Percentiles rank a stretch among this genome's conserved stretches.
These are phyloP conservation scores for Acephala macrosclerotiorum DNA, from an alignment of 2,329 filamentous ascomycete species.

Conservation along the genomic window DNA sequence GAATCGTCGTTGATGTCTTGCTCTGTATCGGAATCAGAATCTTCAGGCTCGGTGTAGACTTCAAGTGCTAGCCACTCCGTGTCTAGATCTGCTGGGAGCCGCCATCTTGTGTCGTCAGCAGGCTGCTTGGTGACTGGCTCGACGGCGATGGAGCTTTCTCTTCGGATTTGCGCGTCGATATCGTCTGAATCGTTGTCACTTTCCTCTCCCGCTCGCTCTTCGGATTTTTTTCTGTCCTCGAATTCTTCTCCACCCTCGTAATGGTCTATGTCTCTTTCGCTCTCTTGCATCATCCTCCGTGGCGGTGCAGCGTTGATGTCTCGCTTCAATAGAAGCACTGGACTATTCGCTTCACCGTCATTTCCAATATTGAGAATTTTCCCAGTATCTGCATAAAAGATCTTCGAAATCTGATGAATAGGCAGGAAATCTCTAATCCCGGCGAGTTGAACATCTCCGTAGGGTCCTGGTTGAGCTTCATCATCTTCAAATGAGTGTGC, in stretches of 20 bases:
- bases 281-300: slow-evolving; percentile 66
- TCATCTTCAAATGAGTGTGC: slow-evolving; percentile 71
- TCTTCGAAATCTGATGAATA: slow-evolving; percentile 76
- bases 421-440: slow-evolving; percentile 73
- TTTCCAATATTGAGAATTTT: slow-evolving; percentile 76
- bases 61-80: slow-evolving; percentile 80
- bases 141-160: slow-evolving; percentile 41
- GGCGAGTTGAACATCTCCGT: slow-evolving; percentile 66
- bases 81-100: slow-evolving; percentile 71
- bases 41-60: slow-evolving; percentile 68
- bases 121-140: slow-evolving; percentile 15
- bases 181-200: slow-evolving; percentile 41
- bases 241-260: slow-evolving; percentile 30
- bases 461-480: slow-evolving; percentile 58
- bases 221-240: slow-evolving; percentile 27
- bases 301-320: slow-evolving; percentile 72
- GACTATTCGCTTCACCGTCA: slow-evolving; percentile 71
- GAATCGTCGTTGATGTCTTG: slow-evolving; percentile 38
- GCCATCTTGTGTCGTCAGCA: slow-evolving; percentile 44
- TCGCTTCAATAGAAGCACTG: slow-evolving; percentile 71
- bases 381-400: slow-evolving; percentile 80
- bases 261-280: slow-evolving; percentile 34
- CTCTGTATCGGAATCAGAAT: slow-evolving; percentile 58
- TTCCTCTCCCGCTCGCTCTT: slow-evolving; percentile 10
- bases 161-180: slow-evolving; percentile 41